Base-by-base conservation (phyloP, 2,329 filamentous ascomycete species). In the Sarocladium oryzae region DNA sequence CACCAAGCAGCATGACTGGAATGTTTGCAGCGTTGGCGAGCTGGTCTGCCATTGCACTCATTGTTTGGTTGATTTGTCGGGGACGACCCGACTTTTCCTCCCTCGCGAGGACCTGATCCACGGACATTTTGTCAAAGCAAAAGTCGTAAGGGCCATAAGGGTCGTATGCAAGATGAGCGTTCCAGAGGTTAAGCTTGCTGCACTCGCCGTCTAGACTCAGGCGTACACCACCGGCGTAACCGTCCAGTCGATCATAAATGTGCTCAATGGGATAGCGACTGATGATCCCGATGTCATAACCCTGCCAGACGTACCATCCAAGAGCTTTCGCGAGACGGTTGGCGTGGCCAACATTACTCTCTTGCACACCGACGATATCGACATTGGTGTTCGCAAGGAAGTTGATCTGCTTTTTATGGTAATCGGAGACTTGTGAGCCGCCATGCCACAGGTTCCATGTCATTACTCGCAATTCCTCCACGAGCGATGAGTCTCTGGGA, bases 121-220 rank as follows among this genome's bases (percentile, higher is more conserved):
- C 54, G 2, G 58, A 55, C 60, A 65, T 63, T 15, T 64, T 58
- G 36, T 66, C 59, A 40, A 65, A 72, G 61, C 70, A 73, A 52
- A 70, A 68, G 45, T 70, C 70, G 53, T 73, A 72, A 0, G 70
- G 70, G 0, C 70, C 70, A 40, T 73, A 73, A 0, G 70, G 70
- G 20, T 59, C 57, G 37, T 63, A 66, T 2, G 64, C 68, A 6
- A 72, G 53, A 49, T 72, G 69, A 36, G 61, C 61, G 23, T 62
- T 64, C 59, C 63, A 70, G 41, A 71, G 57, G 52, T 67, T 66
- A 46, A 70, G 56, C 28, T 67, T 58, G 20, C 58, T 57, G 4
- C 53, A 53, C 0, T 57, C 50, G 6, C 62, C 65, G 51, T 69
- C 67, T 13, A 72, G 61, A 23, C 60, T 58, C 37, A 73, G 60